Evolutionary conservation across 108 stramenopile species (phyloP).

Genomic region (Cyclotella choctawhatcheeana): DNA sequence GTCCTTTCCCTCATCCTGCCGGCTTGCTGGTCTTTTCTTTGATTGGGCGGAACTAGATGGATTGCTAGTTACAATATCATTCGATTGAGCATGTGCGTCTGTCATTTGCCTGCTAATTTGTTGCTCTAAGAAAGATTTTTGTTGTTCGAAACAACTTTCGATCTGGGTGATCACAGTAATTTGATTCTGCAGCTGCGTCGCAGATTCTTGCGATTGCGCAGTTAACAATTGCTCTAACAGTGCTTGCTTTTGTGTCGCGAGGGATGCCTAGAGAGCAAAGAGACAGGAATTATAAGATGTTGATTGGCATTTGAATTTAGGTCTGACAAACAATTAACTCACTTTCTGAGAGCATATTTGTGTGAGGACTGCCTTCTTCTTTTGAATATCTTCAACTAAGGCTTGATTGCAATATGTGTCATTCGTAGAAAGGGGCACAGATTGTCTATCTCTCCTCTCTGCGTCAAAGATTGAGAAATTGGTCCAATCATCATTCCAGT

Average conservation of each 20-base stretch:
- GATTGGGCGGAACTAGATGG: no score
- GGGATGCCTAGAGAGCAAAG: conserved; percentile 29
- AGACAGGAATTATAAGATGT: no score
- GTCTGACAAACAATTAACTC: neutral
- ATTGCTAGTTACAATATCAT: no score
- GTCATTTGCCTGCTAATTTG: conserved; percentile 55
- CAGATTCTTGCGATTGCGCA: conserved; percentile 46
- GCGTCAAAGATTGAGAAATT: conserved; percentile 8
- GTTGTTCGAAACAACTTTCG: conserved; percentile 63
- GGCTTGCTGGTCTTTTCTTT: no score
- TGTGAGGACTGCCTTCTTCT: conserved; percentile 35
- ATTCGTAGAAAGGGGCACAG: no score
- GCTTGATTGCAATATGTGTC: neutral
- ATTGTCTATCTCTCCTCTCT: no score
- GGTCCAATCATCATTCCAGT: conserved; percentile 21
- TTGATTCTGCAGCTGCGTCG: conserved; percentile 67
- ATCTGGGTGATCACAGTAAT: conserved; percentile 58
- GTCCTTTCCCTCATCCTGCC: no score
- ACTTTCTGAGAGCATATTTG: conserved; percentile 33
- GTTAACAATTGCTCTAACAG: conserved; percentile 54
- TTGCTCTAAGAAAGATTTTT: conserved; percentile 60
- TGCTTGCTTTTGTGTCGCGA: conserved; percentile 57
- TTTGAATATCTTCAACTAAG: conserved; percentile 1
- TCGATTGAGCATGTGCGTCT: no score
- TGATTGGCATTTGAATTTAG: neutral